phyloP scores from a whole-genome alignment of 306 rosid genomes.

The Ormosia emarginata region DNA sequence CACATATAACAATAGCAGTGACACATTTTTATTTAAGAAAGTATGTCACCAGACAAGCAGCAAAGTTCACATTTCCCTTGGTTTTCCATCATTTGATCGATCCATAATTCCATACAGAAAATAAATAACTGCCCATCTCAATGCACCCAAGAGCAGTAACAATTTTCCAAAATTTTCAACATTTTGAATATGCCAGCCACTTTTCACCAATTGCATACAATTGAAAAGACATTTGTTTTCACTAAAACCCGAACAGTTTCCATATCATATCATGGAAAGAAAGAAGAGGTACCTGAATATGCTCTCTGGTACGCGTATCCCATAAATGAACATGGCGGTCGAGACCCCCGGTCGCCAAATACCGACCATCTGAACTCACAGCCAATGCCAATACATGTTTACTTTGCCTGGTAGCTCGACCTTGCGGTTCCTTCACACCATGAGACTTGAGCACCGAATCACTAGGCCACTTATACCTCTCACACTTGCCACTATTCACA shows the following conservation, averaged over 20 bases:
- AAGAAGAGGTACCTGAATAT: slow-evolving; percentile 63
- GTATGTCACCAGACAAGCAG: background rate
- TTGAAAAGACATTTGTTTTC: background rate
- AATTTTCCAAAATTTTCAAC: background rate
- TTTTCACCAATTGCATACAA: background rate
- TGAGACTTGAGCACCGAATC: slow-evolving; percentile 62
- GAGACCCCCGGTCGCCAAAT: slow-evolving; percentile 85
- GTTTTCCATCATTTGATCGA: background rate
- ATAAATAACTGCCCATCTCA: background rate
- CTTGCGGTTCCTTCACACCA: slow-evolving; percentile 80
- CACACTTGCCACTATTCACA: slow-evolving; percentile 73
- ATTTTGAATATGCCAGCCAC: background rate
- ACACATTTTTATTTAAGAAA: background rate
- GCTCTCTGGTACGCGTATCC: slow-evolving; percentile 88
- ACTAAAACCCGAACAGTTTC: background rate
- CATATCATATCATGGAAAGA: background rate
- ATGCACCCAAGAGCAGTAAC: background rate
- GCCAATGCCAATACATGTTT: slow-evolving; percentile 66
- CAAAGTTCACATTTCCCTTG: background rate
- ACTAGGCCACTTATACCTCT: slow-evolving; percentile 80
- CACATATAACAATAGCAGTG: background rate
- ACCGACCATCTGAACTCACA: slow-evolving; percentile 85
- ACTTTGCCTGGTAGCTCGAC: slow-evolving; percentile 69
- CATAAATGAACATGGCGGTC: slow-evolving; percentile 97
- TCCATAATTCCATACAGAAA: background rate